phyloP scores from a whole-genome alignment of 2,329 filamentous ascomycete species.

The Claviceps monticola region DNA sequence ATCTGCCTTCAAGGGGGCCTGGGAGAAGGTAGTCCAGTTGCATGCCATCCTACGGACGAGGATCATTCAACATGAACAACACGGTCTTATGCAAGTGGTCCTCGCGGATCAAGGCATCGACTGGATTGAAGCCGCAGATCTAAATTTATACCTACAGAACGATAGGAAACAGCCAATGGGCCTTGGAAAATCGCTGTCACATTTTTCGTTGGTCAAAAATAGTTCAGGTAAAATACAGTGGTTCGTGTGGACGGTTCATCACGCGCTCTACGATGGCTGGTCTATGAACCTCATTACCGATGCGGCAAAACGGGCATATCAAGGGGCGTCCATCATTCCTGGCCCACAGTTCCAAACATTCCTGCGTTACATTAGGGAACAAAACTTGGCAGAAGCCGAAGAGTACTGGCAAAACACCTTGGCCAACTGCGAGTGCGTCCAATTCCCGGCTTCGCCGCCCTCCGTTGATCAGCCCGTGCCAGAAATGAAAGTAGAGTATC shows the following conservation, averaged over 20 bases:
- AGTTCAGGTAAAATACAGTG: constrained; percentile 21
- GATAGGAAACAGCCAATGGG: constrained; percentile 23
- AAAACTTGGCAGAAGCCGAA: constrained; percentile 22
- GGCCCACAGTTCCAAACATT: constrained; percentile 25
- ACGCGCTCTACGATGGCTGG: constrained; percentile 36
- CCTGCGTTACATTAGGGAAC: constrained; percentile 27
- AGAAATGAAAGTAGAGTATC: constrained; percentile 28
- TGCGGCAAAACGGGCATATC: constrained; percentile 12
- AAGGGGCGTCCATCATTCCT: not conserved
- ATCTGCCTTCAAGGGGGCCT: constrained; percentile 5
- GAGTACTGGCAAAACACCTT: constrained; percentile 30
- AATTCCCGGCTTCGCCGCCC: constrained; percentile 29
- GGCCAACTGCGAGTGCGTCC: constrained; percentile 21
- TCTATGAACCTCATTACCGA: constrained; percentile 30
- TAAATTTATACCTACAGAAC: constrained; percentile 21
- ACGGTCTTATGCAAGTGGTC: constrained; percentile 30
- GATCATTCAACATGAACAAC: constrained; percentile 27
- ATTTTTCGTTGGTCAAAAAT: constrained; percentile 24
- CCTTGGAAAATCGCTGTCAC: constrained; percentile 25
- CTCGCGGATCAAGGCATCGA: constrained; percentile 19
- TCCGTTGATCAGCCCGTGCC: constrained; percentile 28
- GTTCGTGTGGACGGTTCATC: constrained; percentile 28
- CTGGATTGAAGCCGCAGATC: constrained; percentile 11
- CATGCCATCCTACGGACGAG: constrained; percentile 28
- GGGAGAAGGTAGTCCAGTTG: constrained; percentile 2